Base-by-base conservation (phyloP, 768 basidiomycete genomes). In the Leccinum fibrillosum region DNA sequence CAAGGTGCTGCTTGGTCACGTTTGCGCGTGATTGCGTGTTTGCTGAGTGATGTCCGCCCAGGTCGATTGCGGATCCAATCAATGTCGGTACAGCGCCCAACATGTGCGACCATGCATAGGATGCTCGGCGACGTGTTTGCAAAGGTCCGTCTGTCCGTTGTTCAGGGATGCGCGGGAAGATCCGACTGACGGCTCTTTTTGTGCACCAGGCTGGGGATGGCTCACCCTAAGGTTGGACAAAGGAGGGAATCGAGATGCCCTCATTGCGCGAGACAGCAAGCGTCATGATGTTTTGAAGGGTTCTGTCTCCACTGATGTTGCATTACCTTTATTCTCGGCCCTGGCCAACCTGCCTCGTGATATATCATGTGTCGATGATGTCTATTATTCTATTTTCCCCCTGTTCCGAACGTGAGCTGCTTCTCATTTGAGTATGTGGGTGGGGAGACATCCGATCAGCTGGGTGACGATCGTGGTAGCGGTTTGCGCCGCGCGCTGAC, bases 31-130 rank as follows among this genome's bases (percentile, higher is more conserved):
- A 56, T 64, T 13, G 54, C 69, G 69, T 56, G 50, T 62, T 57
- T 55, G 39, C 49, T 56, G 42, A 52, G 56, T 21, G 58, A 55
- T 26, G 59, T 25, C 44, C 30, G 25, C 7, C 42, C 28, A 81
- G 80, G 70, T 80, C 54, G 80, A 82, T 60, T 82, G 80, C 54
- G 61, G 66, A 30, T 71, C 71, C 45, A 57, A 58, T 58, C 64
- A 58, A 47, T 82, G 80, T 60, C 76, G 79, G 52, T 81, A 81
- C 58, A 81, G 80, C 55, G 56, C 67, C 6, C 48, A 55, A 9
- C 80, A 81, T 59, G 52, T 55, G 26, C 53, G 66, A 10, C 63
- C 71, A 7, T 79, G 80, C 60, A 37, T 58, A 10, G 70, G 64
- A 15, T 82, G 80, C 52, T 4, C 73, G 21, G 55, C 70, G 49